Conservation (phyloP, 2,329 filamentous ascomycete genomes). For the Dryadomyces sulphureus region DNA sequence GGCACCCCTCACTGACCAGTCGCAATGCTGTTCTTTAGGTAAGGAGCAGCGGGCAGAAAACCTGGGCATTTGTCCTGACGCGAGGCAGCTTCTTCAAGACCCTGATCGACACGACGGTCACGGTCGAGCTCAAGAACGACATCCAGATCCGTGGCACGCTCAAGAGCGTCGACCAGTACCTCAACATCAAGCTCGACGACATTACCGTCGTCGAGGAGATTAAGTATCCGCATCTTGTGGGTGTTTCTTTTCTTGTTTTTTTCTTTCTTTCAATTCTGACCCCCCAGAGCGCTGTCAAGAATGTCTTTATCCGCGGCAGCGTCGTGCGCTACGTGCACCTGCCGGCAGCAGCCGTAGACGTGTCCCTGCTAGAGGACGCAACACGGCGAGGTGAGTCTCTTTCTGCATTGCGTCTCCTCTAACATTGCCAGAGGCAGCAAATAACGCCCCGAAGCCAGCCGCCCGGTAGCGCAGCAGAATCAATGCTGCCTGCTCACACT, state of each 20-base stretch:
- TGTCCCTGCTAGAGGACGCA: slow-evolving; percentile 77
- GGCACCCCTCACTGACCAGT: background rate
- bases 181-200: slow-evolving; percentile 98
- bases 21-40: slow-evolving; percentile 17
- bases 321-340: slow-evolving; percentile 89
- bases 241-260: slow-evolving; percentile 11
- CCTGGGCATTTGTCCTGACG: background rate
- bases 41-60: no score
- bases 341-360: slow-evolving; percentile 68
- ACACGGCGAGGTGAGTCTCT: slow-evolving; percentile 57
- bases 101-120: slow-evolving; percentile 92
- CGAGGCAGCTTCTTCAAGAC: slow-evolving; percentile 91
- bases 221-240: slow-evolving; percentile 83
- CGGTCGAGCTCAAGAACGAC: slow-evolving; percentile 98
- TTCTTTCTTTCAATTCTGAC: background rate
- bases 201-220: slow-evolving; percentile 85
- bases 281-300: slow-evolving; percentile 61
- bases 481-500: no score
- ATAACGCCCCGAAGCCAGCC: slow-evolving; percentile 38
- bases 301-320: slow-evolving; percentile 87
- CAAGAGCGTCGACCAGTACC: slow-evolving; percentile 96
- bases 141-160: slow-evolving; percentile 90
- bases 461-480: slow-evolving; percentile 7
- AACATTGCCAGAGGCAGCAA: slow-evolving; percentile 35
- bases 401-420: background rate